Percentiles rank a stretch among this genome's conserved stretches.
Evolutionary conservation across 192 early-diverging fungal species (phyloP).

Genomic region (Backusella australiensis): DNA sequence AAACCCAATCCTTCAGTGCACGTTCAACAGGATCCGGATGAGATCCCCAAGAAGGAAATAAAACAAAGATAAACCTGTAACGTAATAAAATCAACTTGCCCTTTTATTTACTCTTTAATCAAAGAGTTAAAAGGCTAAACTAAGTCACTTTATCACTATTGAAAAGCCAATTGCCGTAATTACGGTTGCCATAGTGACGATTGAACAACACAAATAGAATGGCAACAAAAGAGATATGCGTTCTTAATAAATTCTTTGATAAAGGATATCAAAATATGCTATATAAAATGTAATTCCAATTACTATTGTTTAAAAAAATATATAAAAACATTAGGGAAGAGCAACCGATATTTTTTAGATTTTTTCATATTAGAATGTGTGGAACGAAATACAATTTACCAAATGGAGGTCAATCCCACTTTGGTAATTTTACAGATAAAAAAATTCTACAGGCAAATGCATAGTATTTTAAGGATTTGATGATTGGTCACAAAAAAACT

Average conservation of each 20-base stretch:
- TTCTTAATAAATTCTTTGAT: background rate
- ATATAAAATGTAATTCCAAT: background rate
- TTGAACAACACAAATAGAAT: background rate
- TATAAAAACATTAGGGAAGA: background rate
- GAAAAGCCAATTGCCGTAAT: background rate
- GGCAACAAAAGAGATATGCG: background rate
- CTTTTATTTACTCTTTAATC: background rate
- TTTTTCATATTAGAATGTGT: constrained; percentile 3
- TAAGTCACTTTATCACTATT: background rate
- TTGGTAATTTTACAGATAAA: constrained; percentile 5
- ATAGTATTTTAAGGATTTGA: background rate
- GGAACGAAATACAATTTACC: constrained; percentile 6
- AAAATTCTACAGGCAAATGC: background rate
- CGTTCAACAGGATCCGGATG: background rate
- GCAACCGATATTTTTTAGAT: background rate
- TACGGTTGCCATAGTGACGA: background rate
- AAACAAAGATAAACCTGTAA: background rate
- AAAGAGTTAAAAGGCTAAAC: background rate
- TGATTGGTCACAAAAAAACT: background rate
- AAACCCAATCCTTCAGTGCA: background rate
- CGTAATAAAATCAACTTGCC: background rate
- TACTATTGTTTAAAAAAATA: background rate
- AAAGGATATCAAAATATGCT: background rate
- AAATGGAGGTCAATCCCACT: constrained; percentile 10
- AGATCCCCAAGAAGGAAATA: background rate